Evolutionary conservation across 371 early-diverging fungal genomes (phyloP).

Genomic region (Rhizomucor miehei): DNA sequence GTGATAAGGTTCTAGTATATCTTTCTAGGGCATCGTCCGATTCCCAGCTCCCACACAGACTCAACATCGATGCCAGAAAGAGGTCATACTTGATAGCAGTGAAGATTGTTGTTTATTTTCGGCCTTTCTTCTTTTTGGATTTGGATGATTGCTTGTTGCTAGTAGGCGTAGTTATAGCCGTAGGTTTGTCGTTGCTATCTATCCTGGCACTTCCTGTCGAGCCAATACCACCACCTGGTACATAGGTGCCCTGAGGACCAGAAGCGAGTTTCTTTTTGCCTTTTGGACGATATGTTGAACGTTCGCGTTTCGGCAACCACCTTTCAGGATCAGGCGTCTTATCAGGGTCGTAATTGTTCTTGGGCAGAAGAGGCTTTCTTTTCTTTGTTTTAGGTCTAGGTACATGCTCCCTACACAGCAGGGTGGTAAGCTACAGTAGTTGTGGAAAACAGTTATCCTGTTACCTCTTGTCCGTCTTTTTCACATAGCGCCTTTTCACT

Average conservation of each 20-base stretch:
- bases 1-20: no score
- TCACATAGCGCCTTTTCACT: conserved; percentile 59
- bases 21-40: no score
- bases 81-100: no score
- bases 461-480: conserved; percentile 39
- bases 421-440: no score
- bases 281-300: conserved; percentile 57
- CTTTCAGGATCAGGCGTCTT: conserved; percentile 71
- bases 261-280: conserved; percentile 57
- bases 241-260: conserved; percentile 58
- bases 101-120: no score
- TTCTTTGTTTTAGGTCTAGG: conserved; percentile 47
- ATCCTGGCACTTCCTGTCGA: conserved; percentile 74
- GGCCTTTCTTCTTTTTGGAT: no score
- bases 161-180: no score
- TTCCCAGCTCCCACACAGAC: no score
- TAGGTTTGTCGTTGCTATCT: no score
- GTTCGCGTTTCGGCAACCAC: conserved; percentile 72
- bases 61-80: no score
- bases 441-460: neutral
- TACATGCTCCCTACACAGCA: neutral
- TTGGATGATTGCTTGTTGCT: no score
- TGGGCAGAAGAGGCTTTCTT: conserved; percentile 62
- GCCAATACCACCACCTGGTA: conserved; percentile 67
- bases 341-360: conserved; percentile 55